These are phyloP conservation scores for Cryomyces minteri DNA, from an alignment of 495 filamentous ascomycete species.

Conservation along the genomic window DNA sequence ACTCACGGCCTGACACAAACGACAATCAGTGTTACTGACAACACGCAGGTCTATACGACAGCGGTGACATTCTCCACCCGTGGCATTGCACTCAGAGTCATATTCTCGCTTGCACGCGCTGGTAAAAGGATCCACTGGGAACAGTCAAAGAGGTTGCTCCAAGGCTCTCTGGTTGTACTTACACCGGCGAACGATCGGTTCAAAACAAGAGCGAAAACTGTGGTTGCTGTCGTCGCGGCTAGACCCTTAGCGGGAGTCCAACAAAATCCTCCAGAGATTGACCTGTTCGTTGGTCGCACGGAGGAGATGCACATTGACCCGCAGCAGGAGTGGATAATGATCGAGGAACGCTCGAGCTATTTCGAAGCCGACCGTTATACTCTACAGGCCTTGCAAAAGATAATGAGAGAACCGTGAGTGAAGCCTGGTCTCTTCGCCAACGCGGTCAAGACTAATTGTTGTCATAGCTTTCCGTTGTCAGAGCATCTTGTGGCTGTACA, in stretches of 20 bases:
- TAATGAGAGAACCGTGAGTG: conserved; percentile 38
- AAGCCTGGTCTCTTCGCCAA: not conserved
- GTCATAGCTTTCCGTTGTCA: conserved; percentile 32
- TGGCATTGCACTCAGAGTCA: conserved; percentile 47
- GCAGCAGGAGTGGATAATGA: conserved; percentile 54
- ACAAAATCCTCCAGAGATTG: conserved; percentile 49
- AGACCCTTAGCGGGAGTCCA: conserved; percentile 42
- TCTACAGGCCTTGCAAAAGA: conserved; percentile 54
- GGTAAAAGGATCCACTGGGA: conserved; percentile 58
- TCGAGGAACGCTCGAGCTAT: conserved; percentile 51
- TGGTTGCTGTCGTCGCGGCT: conserved; percentile 56
- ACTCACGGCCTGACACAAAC: not conserved
- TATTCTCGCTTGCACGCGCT: conserved; percentile 50
- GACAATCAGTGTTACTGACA: too few relatives aligned
- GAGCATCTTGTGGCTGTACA: conserved; percentile 39
- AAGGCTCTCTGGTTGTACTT: conserved; percentile 53
- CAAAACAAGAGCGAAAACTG: conserved; percentile 44
- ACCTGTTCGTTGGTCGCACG: conserved; percentile 48
- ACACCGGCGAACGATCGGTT: conserved; percentile 47
- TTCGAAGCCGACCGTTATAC: conserved; percentile 59
- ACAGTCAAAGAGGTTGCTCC: conserved; percentile 51
- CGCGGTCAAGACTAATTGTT: conserved; percentile 4
- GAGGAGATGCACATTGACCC: conserved; percentile 51
- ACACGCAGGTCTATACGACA: conserved; percentile 41
- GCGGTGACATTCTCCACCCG: conserved; percentile 40